These are phyloP conservation scores for Lasiosphaeria hispida DNA, from an alignment of 495 filamentous ascomycete genomes.

Conservation along the genomic window DNA sequence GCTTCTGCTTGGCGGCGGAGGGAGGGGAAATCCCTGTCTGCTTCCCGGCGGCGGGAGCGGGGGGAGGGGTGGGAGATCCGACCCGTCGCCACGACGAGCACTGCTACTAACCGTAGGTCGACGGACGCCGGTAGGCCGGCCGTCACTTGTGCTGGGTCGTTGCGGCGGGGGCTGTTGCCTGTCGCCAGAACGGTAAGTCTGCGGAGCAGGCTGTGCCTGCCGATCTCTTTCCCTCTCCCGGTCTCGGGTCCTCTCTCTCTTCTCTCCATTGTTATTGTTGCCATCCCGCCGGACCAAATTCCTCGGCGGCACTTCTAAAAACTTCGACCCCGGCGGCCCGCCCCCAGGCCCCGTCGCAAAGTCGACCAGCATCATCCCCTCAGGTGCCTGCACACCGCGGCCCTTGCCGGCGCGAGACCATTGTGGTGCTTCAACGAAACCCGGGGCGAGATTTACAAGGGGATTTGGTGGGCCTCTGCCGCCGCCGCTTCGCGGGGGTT, in stretches of 20 bases:
- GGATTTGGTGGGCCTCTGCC: slow-evolving; percentile 28
- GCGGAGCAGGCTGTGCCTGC: no score
- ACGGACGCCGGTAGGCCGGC: neutral
- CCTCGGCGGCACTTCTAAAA: slow-evolving; percentile 6
- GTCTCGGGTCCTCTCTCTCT: no score
- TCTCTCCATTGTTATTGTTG: no score
- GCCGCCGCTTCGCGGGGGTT: slow-evolving; percentile 43
- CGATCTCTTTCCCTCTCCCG: no score
- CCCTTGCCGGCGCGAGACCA: slow-evolving; percentile 59
- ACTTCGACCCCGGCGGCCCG: neutral
- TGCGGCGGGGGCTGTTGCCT: slow-evolving; percentile 1
- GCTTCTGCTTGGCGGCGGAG: neutral
- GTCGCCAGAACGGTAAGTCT: no score
- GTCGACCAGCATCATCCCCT: slow-evolving; percentile 63
- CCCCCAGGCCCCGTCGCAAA: slow-evolving; percentile 29
- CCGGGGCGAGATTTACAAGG: slow-evolving; percentile 71
- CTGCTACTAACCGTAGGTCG: neutral
- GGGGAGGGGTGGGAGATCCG: slow-evolving; percentile 1
- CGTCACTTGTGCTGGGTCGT: slow-evolving; percentile 2
- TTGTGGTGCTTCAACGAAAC: slow-evolving; percentile 74
- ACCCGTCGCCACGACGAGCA: neutral
- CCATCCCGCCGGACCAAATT: neutral
- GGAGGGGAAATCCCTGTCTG: neutral
- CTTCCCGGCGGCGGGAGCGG: neutral
- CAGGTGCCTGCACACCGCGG: slow-evolving; percentile 61